Conservation (phyloP, 2,329 filamentous ascomycete species). For the Davidsoniella eucalypti region DNA sequence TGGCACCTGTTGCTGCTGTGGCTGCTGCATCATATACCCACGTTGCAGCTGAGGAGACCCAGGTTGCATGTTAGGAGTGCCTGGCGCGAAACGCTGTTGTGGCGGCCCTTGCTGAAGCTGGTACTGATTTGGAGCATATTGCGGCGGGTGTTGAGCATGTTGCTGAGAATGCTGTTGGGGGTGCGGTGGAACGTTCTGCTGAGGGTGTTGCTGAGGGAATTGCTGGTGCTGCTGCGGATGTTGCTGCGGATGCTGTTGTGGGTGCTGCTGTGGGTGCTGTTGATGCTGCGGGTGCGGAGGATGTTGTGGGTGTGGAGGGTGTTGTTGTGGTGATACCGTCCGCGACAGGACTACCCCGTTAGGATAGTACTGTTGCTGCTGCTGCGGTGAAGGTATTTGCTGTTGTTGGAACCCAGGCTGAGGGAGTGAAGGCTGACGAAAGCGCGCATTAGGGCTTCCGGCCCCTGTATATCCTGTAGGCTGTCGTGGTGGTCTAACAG, state of each 20-base stretch:
- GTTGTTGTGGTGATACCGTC: constrained; percentile 30
- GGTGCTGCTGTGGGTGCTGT: constrained; percentile 12
- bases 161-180: constrained; percentile 20
- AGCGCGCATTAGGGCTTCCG: constrained; percentile 28
- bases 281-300: constrained; percentile 17
- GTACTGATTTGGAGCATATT: neutral
- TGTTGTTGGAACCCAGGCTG: constrained; percentile 22
- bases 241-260: neutral
- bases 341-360: constrained; percentile 29
- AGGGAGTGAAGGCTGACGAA: constrained; percentile 18
- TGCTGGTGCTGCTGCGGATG: constrained; percentile 23
- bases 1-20: constrained; percentile 1
- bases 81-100: constrained; percentile 6
- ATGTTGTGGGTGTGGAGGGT: constrained; percentile 20
- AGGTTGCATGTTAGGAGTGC: constrained; percentile 11
- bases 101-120: constrained; percentile 3
- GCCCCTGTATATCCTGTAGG: constrained; percentile 20
- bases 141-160: neutral
- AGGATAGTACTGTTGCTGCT: constrained; percentile 20
- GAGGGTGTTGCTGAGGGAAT: constrained; percentile 19
- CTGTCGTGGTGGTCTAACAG: constrained; percentile 1
- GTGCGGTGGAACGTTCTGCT: constrained; percentile 13
- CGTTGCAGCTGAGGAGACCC: constrained; percentile 9
- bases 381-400: constrained; percentile 15
- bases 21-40: constrained; percentile 12